Percentiles rank a stretch among this genome's conserved stretches.
Evolutionary conservation across 768 basidiomycete genomes (phyloP).

Genomic region (Tylopilus felleus): DNA sequence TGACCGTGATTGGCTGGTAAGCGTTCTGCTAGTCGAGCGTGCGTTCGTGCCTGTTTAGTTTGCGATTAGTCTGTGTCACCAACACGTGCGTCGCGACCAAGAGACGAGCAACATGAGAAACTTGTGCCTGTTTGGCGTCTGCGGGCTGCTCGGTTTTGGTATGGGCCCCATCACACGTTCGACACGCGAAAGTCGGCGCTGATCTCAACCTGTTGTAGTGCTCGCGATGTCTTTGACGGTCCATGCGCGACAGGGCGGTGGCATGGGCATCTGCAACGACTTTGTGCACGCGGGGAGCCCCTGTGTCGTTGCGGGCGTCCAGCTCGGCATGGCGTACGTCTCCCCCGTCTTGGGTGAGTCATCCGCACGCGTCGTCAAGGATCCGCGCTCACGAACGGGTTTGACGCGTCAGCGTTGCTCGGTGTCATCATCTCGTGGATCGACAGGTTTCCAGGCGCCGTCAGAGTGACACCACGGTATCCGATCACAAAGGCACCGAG

Average conservation of each 20-base stretch:
- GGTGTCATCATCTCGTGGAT: constrained; percentile 26
- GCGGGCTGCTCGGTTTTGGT: constrained; percentile 21
- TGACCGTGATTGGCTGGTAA: constrained; percentile 21
- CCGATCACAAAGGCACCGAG: constrained; percentile 32
- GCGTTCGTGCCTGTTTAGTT: neutral
- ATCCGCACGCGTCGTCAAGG: neutral
- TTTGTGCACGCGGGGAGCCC: constrained; percentile 22
- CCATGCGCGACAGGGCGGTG: constrained; percentile 24
- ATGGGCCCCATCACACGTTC: neutral
- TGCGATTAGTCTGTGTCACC: constrained; percentile 14
- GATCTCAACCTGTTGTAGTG: constrained; percentile 3
- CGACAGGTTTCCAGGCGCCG: constrained; percentile 28
- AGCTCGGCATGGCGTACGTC: constrained; percentile 32
- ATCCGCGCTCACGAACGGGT: neutral
- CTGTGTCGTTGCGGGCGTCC: constrained; percentile 19
- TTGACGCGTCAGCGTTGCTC: constrained; percentile 12
- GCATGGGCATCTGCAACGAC: constrained; percentile 28
- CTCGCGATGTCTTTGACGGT: constrained; percentile 23
- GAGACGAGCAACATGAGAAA: constrained; percentile 25
- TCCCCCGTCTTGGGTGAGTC: constrained; percentile 27
- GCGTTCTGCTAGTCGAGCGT: neutral
- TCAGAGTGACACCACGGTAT: constrained; percentile 24
- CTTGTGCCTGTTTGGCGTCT: constrained; percentile 19
- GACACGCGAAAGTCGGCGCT: neutral
- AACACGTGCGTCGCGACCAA: constrained; percentile 6